Base-by-base conservation (phyloP, 23 red algal species). In the Gracilariopsis chorda region DNA sequence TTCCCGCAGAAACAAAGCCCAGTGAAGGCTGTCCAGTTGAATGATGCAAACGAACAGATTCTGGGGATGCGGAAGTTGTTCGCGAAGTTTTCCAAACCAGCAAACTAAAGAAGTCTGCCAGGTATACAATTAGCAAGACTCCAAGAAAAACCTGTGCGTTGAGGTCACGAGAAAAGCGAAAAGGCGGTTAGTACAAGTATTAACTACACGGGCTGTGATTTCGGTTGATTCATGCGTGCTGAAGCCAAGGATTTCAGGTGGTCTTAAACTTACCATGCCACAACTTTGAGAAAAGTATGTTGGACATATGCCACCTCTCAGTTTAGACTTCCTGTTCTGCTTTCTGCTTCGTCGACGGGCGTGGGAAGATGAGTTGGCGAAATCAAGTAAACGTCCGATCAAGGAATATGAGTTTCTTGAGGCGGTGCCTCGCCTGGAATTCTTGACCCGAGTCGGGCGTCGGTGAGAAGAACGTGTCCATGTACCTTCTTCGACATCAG, bases 101-200 rank as follows among this genome's bases (percentile, higher is more conserved):
- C 1, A 91, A 47, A 19, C 39, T 68, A 46, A 91, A 82, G 34
- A 91, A 91, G n/a, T 91, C 88, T 34, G 74, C 67, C 1, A 91
- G 24, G 60, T 91, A 91, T 23, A 91, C 58, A 19, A 58, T 60
- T 28, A 91, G 59, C 24, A 91, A 30, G 47, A 91, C 42, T 33
- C 74, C 42, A 0, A 91, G 47, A 23, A 91, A 33, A 56, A 91
- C 51, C 82, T 87, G 35, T 57, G n/a, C n/a, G n/a, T n/a, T n/a
- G n/a, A n/a, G n/a, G n/a, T n/a, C n/a, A n/a, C 35, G 25, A 34
- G 55, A 55, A 32, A 7, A 80, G 34, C 7, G 0, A 42, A 58
- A 34, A 57, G 11, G 35, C n/a, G n/a, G n/a, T n/a, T n/a, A n/a
- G n/a, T n/a, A n/a, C n/a, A n/a, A n/a, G n/a, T n/a, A n/a, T n/a